A percentile compares a stretch with the other conserved stretches of the same genome.
phyloP scores from a whole-genome alignment of 148 eudicot genomes.

The Rhododendron ferrugineum region DNA sequence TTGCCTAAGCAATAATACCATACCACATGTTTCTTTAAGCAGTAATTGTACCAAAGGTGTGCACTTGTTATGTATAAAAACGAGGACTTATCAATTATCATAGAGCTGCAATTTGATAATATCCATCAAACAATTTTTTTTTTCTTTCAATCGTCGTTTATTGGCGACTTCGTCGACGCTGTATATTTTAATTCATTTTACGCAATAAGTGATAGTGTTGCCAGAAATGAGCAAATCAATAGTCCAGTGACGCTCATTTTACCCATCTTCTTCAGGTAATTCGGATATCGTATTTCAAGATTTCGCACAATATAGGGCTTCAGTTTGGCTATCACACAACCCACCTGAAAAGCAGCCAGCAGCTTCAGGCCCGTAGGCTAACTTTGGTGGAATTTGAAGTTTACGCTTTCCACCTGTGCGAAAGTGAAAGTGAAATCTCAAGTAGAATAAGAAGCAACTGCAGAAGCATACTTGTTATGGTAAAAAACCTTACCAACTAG shows the following conservation, averaged over 20 bases:
- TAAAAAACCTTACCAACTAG: constrained; percentile 52
- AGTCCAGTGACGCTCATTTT: not conserved
- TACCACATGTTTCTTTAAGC: not conserved
- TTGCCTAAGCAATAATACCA: not conserved
- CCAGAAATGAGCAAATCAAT: not conserved
- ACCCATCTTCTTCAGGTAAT: not conserved
- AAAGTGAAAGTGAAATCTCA: not conserved
- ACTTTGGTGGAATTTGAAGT: constrained; percentile 78
- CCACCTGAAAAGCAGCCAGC: constrained; percentile 95
- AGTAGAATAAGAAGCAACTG: not conserved
- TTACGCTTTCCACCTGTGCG: constrained; percentile 74
- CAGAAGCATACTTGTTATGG: not conserved
- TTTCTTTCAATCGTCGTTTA: not conserved
- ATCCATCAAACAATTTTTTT: not conserved
- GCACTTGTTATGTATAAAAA: not conserved
- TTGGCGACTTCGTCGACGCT: not conserved
- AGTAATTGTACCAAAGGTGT: not conserved
- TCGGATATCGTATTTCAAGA: not conserved
- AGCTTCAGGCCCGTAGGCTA: constrained; percentile 92
- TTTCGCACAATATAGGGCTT: not conserved
- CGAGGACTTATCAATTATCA: not conserved
- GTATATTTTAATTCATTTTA: not conserved
- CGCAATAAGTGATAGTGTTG: not conserved
- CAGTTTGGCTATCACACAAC: not conserved
- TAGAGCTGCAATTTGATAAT: not conserved